Evolutionary conservation across 768 basidiomycete species (phyloP).

Genomic region (Lyophyllum decastes): DNA sequence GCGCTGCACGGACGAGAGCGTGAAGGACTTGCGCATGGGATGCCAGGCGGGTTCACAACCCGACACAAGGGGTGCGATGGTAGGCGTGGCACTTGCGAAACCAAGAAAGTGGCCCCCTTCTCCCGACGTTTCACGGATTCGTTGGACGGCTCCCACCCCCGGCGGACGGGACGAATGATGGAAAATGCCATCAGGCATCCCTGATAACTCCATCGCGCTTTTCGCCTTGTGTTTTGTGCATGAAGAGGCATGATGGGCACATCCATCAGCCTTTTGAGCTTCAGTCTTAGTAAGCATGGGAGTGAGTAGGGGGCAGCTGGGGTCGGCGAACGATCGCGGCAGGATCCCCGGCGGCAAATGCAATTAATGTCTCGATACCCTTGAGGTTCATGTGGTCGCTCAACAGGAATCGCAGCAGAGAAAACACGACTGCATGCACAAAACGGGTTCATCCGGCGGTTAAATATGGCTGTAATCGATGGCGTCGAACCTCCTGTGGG

Average conservation of each 20-base stretch:
- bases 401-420: not conserved
- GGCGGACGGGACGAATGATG: not conserved
- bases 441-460: not conserved
- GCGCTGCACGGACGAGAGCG: not conserved
- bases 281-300: not conserved
- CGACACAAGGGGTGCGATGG: not conserved
- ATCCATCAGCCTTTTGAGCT: not conserved
- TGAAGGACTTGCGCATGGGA: not conserved
- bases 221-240: not conserved
- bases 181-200: not conserved
- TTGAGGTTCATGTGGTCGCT: not conserved
- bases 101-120: not conserved
- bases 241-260: not conserved
- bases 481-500: not conserved
- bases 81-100: not conserved
- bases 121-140: constrained; percentile 1
- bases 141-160: not conserved
- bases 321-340: not conserved
- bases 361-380: not conserved
- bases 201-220: not conserved
- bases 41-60: not conserved
- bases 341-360: not conserved
- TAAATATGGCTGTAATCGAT: not conserved
- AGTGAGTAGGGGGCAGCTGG: not conserved
- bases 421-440: not conserved